Evolutionary conservation across 805 yeast species (phyloP).

Genomic region (Sugiyamaella americana): DNA sequence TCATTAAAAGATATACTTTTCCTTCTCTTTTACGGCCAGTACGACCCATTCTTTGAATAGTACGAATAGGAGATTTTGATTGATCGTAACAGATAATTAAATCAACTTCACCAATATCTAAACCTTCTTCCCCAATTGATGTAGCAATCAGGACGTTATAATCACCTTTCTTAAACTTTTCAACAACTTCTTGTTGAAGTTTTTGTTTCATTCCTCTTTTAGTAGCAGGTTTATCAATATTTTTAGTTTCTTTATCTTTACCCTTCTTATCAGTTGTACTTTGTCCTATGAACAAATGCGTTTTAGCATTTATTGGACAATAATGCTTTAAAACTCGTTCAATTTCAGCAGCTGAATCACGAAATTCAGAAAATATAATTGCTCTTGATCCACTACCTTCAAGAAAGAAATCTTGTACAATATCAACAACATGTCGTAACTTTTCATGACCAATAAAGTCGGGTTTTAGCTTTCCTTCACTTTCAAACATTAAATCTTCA

Average conservation of each 20-base stretch:
- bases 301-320: slow-evolving; percentile 38
- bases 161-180: slow-evolving; percentile 63
- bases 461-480: slow-evolving; percentile 8
- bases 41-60: slow-evolving; percentile 94
- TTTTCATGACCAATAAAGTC: slow-evolving; percentile 64
- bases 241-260: slow-evolving; percentile 15
- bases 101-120: slow-evolving; percentile 98
- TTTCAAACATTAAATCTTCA: slow-evolving; percentile 13
- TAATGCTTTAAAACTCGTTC: slow-evolving; percentile 47
- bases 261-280: slow-evolving; percentile 5
- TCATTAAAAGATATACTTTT: slow-evolving; percentile 62
- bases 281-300: slow-evolving; percentile 93
- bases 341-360: slow-evolving; percentile 88
- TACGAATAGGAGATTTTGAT: slow-evolving; percentile 87
- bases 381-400: slow-evolving; percentile 47
- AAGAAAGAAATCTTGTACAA: slow-evolving; percentile 50
- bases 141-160: slow-evolving; percentile 88
- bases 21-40: slow-evolving; percentile 96
- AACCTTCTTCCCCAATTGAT: slow-evolving; percentile 96
- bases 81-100: slow-evolving; percentile 89
- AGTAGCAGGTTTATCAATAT: slow-evolving; percentile 8
- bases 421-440: slow-evolving; percentile 50
- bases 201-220: slow-evolving; percentile 66
- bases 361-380: slow-evolving; percentile 79
- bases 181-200: slow-evolving; percentile 71